These are phyloP conservation scores for Fusarium austroafricanum DNA, from an alignment of 2,329 filamentous ascomycete genomes.

Conservation along the genomic window DNA sequence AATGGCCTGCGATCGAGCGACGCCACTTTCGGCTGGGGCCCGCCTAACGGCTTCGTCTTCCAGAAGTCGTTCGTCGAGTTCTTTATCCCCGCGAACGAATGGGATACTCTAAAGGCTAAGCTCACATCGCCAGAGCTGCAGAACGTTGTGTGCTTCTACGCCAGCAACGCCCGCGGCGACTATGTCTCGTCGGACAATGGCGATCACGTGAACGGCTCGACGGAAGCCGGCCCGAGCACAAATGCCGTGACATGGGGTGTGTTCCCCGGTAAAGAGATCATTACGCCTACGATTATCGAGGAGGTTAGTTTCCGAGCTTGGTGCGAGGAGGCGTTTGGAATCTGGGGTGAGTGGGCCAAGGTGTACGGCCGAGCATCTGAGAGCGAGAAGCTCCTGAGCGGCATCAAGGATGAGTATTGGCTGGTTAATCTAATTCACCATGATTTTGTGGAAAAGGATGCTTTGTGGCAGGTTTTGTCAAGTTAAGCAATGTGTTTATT, in stretches of 20 bases:
- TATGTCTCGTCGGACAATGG: slow-evolving; percentile 76
- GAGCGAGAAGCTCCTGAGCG: slow-evolving; percentile 77
- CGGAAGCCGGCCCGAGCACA: slow-evolving; percentile 65
- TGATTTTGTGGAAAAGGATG: slow-evolving; percentile 76
- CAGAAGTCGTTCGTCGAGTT: slow-evolving; percentile 99
- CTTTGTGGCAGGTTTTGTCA: slow-evolving; percentile 76
- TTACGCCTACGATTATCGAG: slow-evolving; percentile 96
- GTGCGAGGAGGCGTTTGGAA: slow-evolving; percentile 95
- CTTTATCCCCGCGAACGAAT: slow-evolving; percentile 83
- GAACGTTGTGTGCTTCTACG: slow-evolving; percentile 86
- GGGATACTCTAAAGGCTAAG: slow-evolving; percentile 72
- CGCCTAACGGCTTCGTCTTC: slow-evolving; percentile 92
- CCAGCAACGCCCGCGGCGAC: slow-evolving; percentile 80
- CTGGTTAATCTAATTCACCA: slow-evolving; percentile 92
- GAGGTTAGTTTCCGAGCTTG: slow-evolving; percentile 93
- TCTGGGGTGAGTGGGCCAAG: slow-evolving; percentile 93
- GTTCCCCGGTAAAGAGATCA: slow-evolving; percentile 94
- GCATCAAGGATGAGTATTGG: slow-evolving; percentile 78
- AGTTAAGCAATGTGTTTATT: slow-evolving; percentile 44
- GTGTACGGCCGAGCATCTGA: slow-evolving; percentile 82
- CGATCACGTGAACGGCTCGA: slow-evolving; percentile 47
- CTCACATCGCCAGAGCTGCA: slow-evolving; percentile 69
- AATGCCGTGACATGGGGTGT: slow-evolving; percentile 98
- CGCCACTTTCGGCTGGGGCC: slow-evolving; percentile 91
- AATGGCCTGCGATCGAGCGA: slow-evolving; percentile 85